These are phyloP conservation scores for Exophiala dermatitidis DNA, from an alignment of 2,329 filamentous ascomycete species.

Conservation along the genomic window DNA sequence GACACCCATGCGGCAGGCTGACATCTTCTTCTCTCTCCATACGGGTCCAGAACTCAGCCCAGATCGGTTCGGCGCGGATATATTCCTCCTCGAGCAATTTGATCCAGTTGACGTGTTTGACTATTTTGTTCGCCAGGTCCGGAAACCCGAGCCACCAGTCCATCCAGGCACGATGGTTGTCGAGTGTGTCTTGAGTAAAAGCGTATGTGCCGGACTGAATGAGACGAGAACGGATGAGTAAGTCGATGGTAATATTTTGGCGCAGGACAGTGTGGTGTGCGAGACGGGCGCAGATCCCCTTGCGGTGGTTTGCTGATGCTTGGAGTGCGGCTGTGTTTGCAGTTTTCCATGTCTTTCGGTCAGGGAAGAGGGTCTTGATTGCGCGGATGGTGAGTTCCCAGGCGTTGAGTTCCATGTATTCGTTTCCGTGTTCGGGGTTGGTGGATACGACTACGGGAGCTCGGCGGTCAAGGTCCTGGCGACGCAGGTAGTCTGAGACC, in stretches of 20 bases:
- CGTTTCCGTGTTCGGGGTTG: too few species aligned
- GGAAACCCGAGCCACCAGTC: neutral
- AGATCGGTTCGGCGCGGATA: neutral
- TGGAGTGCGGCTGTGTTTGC: neutral
- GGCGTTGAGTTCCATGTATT: too few species aligned
- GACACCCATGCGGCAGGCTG: too few species aligned
- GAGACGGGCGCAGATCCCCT: neutral
- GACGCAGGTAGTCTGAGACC: too few species aligned
- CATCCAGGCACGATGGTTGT: conserved; percentile 10
- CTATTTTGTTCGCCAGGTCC: neutral
- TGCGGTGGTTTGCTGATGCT: neutral
- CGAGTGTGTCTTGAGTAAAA: neutral
- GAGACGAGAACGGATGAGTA: neutral
- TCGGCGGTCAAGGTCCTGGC: too few species aligned
- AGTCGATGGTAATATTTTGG: neutral
- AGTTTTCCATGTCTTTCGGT: neutral
- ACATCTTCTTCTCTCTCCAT: neutral
- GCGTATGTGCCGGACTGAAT: neutral
- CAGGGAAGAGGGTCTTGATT: neutral
- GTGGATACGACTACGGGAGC: too few species aligned
- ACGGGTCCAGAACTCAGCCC: conserved; percentile 6
- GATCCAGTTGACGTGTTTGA: conserved; percentile 12
- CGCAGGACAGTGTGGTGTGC: conserved; percentile 1
- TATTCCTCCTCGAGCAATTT: conserved; percentile 10
- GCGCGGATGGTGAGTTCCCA: too few species aligned